Evolutionary conservation across 1,284 basidiomycete genomes (phyloP).

Genomic region (Puccinia brachypodii): DNA sequence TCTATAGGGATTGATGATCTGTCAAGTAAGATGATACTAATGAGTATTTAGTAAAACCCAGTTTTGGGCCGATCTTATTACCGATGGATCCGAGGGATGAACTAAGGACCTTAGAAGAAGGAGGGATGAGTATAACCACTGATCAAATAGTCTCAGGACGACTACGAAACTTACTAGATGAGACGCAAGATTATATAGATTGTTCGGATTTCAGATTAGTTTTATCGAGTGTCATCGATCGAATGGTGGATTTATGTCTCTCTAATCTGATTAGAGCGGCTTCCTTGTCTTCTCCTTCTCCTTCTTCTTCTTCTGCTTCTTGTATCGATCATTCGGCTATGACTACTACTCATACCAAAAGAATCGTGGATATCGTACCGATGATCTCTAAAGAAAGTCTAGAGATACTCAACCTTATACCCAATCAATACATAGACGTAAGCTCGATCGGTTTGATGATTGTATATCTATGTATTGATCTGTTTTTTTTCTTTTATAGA

Average conservation of each 20-base stretch:
- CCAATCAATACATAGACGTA: constrained; percentile 39
- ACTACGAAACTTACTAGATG: constrained; percentile 68
- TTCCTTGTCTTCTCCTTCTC: background rate
- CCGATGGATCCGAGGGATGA: constrained; percentile 68
- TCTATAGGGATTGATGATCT: background rate
- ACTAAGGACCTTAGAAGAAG: constrained; percentile 66
- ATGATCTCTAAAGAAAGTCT: constrained; percentile 35
- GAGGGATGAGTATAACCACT: constrained; percentile 53
- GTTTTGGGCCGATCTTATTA: constrained; percentile 19
- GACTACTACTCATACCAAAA: too few relatives aligned
- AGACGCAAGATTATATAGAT: constrained; percentile 67
- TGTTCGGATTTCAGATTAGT: constrained; percentile 71
- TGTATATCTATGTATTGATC: background rate
- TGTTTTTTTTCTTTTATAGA: constrained; percentile 9
- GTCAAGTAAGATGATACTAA: background rate
- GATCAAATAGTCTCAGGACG: constrained; percentile 56
- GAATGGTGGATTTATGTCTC: background rate
- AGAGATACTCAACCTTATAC: background rate
- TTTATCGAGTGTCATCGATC: constrained; percentile 57
- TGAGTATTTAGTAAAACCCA: background rate
- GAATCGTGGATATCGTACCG: constrained; percentile 22
- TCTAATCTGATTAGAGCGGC: background rate
- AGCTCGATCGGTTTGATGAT: background rate
- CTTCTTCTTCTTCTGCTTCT: background rate
- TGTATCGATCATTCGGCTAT: too few relatives aligned